phyloP scores from a whole-genome alignment of 2,329 filamentous ascomycete species.

The Stagonosporopsis tanaceti region DNA sequence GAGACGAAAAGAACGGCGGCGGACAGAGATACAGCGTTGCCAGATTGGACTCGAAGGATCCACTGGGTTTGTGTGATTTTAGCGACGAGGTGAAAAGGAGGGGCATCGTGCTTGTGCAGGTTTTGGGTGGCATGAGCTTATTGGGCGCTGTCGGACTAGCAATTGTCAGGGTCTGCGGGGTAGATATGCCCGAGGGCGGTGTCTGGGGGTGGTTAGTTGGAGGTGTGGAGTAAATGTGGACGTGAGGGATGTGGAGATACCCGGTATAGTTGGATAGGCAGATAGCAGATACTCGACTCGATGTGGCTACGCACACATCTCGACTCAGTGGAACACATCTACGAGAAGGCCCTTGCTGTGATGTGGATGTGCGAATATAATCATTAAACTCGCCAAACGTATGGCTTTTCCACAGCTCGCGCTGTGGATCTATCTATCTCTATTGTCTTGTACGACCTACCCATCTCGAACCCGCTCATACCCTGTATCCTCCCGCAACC shows the following conservation, averaged over 20 bases:
- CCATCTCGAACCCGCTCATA: slow-evolving; percentile 11
- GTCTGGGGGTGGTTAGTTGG: slow-evolving; percentile 40
- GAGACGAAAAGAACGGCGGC: slow-evolving; percentile 35
- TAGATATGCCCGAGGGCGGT: slow-evolving; percentile 38
- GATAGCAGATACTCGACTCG: neutral
- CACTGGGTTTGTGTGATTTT: slow-evolving; percentile 77
- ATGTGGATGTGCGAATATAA: neutral
- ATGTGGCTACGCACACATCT: neutral
- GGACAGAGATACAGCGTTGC: slow-evolving; percentile 31
- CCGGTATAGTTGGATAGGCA: neutral
- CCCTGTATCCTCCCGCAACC: slow-evolving; percentile 7
- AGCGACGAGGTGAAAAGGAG: slow-evolving; percentile 70
- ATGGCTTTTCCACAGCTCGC: slow-evolving; percentile 5
- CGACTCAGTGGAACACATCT: neutral
- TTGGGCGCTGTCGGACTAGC: slow-evolving; percentile 73
- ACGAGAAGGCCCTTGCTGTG: neutral
- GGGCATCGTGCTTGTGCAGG: slow-evolving; percentile 73
- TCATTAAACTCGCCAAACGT: neutral
- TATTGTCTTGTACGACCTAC: neutral
- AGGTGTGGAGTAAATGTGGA: slow-evolving; percentile 11
- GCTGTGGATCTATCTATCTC: neutral
- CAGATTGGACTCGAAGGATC: slow-evolving; percentile 71
- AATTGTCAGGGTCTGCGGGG: slow-evolving; percentile 48
- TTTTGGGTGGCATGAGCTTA: slow-evolving; percentile 77
- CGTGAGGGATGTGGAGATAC: neutral